Evolutionary conservation across 2,329 filamentous ascomycete species (phyloP), one percentile per base, ranked within the genome.

Genomic region (Fusarium oligoseptatum): DNA sequence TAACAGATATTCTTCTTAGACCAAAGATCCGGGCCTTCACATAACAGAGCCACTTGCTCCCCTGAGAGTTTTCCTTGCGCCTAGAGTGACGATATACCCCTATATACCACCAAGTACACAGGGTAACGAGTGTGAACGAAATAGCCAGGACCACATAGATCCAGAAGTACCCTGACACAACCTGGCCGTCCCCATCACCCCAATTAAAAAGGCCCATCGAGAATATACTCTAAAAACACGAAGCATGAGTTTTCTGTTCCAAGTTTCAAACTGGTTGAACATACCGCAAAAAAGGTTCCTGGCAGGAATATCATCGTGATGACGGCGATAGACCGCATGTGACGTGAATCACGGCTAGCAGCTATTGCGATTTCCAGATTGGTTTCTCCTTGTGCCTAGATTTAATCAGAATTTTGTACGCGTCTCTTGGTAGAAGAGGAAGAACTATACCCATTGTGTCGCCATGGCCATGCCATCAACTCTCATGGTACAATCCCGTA

Each of bases 391-490:
- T 71, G 61, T 6, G 68, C 64, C 64, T 68, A 4, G 36, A 39
- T 32, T 10, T 12, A 29, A 27, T 24, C 1, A 2, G 5, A 6
- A 36, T 32, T 36, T 70, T 29, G 29, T n/a, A 50, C 5, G 45
- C 15, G 12, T 11, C 20, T 32, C 27, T 34, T 20, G 20, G 15
- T 60, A 41, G 37, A n/a, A 34, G 37, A n/a, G 17, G 27, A 22
- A 5, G 36, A 37, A 37, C 36, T 17, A 39, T 63, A 52, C 63
- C 65, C 60, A 64, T 64, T 68, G 65, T 2, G 71, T 69, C 2
- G 68, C 62, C 71, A 71, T 68, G 2, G 64, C 36, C 71, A 71
- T 73, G 2, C 61, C 66, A 12, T 73, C 71, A 20, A 71, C 37
- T 2, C 58, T 61, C 15, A 41, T 43, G 24, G 61, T 66, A 3